These are phyloP conservation scores for Penicillium malachiteum DNA, from an alignment of 495 filamentous ascomycete genomes.

Conservation along the genomic window DNA sequence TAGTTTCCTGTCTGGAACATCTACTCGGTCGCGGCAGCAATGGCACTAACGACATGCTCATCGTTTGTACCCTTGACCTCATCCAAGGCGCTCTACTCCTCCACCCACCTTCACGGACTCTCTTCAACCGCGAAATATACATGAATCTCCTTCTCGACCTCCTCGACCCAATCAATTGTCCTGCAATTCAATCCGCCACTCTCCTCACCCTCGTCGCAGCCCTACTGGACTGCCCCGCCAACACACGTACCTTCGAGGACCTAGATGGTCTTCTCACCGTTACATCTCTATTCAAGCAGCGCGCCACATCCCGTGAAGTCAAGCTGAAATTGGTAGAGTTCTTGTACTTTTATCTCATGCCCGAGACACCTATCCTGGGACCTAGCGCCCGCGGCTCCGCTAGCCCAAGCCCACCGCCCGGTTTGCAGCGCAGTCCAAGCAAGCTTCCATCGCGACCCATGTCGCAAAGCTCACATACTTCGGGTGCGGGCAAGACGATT, in stretches of 20 bases:
- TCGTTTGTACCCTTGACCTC: conserved; percentile 82
- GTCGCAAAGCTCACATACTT: conserved; percentile 39
- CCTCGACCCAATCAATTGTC: conserved; percentile 87
- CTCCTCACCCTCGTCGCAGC: conserved; percentile 87
- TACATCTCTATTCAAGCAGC: conserved; percentile 88
- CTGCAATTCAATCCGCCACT: conserved; percentile 84
- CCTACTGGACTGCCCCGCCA: conserved; percentile 76
- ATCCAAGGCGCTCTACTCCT: conserved; percentile 89
- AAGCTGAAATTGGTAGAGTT: conserved; percentile 94
- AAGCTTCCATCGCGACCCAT: conserved; percentile 53
- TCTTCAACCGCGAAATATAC: conserved; percentile 87
- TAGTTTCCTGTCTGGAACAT: conserved; percentile 84
- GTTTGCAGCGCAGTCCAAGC: conserved; percentile 66
- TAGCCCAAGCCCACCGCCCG: conserved; percentile 35
- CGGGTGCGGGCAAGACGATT: conserved; percentile 37
- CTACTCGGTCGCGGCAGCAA: conserved; percentile 77
- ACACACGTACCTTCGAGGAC: conserved; percentile 86
- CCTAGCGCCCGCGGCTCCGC: neutral
- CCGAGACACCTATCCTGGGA: conserved; percentile 65
- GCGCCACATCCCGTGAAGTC: conserved; percentile 78
- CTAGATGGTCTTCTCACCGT: conserved; percentile 92
- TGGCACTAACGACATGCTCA: conserved; percentile 83
- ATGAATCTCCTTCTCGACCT: conserved; percentile 98
- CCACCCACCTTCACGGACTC: conserved; percentile 84
- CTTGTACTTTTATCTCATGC: conserved; percentile 97